Base-by-base conservation (phyloP, 1,284 basidiomycete genomes). In the Retiboletus flavoniger region DNA sequence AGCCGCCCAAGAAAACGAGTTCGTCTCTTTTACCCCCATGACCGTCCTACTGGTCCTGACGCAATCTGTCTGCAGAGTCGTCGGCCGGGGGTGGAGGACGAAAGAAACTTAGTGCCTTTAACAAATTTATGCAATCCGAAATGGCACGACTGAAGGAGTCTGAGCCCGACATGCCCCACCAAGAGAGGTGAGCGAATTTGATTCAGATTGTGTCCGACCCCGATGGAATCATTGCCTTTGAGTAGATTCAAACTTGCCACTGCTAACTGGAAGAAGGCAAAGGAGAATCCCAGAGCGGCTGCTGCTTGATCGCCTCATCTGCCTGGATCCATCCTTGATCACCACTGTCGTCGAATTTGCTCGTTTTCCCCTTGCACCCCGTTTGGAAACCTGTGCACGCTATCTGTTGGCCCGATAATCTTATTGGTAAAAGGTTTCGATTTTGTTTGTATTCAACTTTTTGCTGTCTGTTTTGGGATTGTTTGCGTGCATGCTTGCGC, bases 91-190 rank as follows among this genome's bases (percentile, higher is more conserved):
- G 75, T 26, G 74, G 74, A 38, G 74, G 75, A 56, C 72, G 73
- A 56, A 82, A 79, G 69, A 81, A 81, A 63, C 74, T 88, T 45
- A 84, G 84, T 34, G 78, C 81, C 10, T 91, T 87, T 73, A 90
- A 90, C 69, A 87, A 84, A 68, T 91, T 85, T 69, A 89, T 90
- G 86, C 85, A 87, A 74, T 74, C 77, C 19, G 89, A 91, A 67
- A 82, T 90, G 75, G 82, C 83, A 43, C 83, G 86, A 49, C 75
- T 91, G 65, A 89, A 87, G 75, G 83, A 85, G 62, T 74, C 80
- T 13, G 78, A 87, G 59, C 88, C 88, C 41, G 79, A 85, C 53
- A 79, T 88, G 63, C 67, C 78, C 43, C 88, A 89, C 71, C 81
- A 82, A 64, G 87, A 89, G 51, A 78, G 88, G 89, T 89, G 67